Percentiles rank a stretch among this genome's conserved stretches.
Conservation (phyloP, 1,139 yeast species). For the Kurtzmaniella quercitrusa region DNA sequence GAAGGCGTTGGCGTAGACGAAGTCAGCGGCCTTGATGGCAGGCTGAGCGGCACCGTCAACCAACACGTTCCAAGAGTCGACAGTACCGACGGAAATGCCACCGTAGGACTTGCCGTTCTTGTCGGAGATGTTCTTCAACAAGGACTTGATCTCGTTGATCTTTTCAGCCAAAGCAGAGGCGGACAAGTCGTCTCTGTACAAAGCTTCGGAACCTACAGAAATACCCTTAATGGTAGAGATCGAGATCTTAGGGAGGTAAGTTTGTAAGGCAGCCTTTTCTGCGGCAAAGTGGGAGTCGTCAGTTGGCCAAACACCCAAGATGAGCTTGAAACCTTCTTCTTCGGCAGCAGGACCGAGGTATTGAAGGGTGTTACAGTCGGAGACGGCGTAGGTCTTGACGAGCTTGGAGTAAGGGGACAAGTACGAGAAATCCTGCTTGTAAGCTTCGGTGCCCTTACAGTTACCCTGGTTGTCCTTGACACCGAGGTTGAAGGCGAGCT, state of each 20-base stretch:
- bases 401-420: slow-evolving; percentile 54
- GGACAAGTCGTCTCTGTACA: slow-evolving; percentile 79
- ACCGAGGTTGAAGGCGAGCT: slow-evolving; percentile 77
- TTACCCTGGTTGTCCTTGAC: slow-evolving; percentile 63
- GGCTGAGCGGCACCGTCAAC: slow-evolving; percentile 71
- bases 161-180: slow-evolving; percentile 63
- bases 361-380: slow-evolving; percentile 83
- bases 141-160: slow-evolving; percentile 55
- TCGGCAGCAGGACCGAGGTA: slow-evolving; percentile 84
- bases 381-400: slow-evolving; percentile 79
- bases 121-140: slow-evolving; percentile 60
- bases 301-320: slow-evolving; percentile 89
- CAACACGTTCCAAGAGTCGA: slow-evolving; percentile 91
- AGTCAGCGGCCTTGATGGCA: slow-evolving; percentile 76
- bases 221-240: slow-evolving; percentile 64
- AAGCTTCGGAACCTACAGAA: slow-evolving; percentile 88
- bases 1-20: slow-evolving; percentile 89
- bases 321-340: slow-evolving; percentile 63
- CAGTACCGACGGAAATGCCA: slow-evolving; percentile 79
- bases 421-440: slow-evolving; percentile 54
- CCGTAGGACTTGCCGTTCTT: slow-evolving; percentile 75
- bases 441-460: slow-evolving; percentile 71
- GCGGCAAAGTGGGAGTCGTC: slow-evolving; percentile 68
- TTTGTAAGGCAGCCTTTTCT: slow-evolving; percentile 64
- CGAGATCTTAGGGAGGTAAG: slow-evolving; percentile 69